phyloP scores from a whole-genome alignment of 495 filamentous ascomycete genomes.

The Trichocladium antarcticum region DNA sequence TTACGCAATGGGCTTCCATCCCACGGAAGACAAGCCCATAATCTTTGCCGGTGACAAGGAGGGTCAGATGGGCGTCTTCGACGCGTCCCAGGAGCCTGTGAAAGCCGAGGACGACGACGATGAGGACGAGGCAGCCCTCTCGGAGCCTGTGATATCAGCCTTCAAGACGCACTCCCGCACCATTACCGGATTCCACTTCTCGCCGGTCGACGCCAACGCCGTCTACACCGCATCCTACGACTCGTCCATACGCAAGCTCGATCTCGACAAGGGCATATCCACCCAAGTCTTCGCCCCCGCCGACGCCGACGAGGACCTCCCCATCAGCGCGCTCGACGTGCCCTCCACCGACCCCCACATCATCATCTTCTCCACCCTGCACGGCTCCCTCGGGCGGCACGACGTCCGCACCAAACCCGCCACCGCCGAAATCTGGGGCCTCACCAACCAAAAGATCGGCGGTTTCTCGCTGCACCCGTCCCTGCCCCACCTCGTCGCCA shows the following conservation, averaged over 20 bases:
- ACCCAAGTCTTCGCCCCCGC: constrained; percentile 67
- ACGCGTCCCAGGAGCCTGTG: constrained; percentile 62
- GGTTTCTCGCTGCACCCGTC: constrained; percentile 76
- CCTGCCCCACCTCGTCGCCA: constrained; percentile 72
- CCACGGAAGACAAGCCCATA: constrained; percentile 68
- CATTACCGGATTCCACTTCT: constrained; percentile 71
- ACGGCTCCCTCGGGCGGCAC: constrained; percentile 65
- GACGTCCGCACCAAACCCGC: constrained; percentile 53
- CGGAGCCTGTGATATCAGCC: constrained; percentile 66
- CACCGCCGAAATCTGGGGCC: constrained; percentile 54
- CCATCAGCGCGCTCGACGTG: constrained; percentile 74
- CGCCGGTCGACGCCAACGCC: constrained; percentile 55
- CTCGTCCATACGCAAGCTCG: constrained; percentile 78
- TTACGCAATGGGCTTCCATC: constrained; percentile 83
- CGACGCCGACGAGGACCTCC: constrained; percentile 55
- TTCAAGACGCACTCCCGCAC: constrained; percentile 86
- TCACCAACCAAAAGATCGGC: constrained; percentile 91
- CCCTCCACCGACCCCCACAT: constrained; percentile 56
- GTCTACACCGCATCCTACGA: constrained; percentile 90
- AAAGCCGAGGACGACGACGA: constrained; percentile 45
- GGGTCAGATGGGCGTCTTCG: constrained; percentile 86
- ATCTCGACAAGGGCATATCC: constrained; percentile 66
- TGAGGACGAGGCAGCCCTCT: constrained; percentile 41
- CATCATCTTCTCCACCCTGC: constrained; percentile 78
- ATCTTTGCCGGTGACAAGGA: constrained; percentile 96